phyloP scores from a whole-genome alignment of 176 grass and related monocot genomes.

The Oropetium thomaeum region DNA sequence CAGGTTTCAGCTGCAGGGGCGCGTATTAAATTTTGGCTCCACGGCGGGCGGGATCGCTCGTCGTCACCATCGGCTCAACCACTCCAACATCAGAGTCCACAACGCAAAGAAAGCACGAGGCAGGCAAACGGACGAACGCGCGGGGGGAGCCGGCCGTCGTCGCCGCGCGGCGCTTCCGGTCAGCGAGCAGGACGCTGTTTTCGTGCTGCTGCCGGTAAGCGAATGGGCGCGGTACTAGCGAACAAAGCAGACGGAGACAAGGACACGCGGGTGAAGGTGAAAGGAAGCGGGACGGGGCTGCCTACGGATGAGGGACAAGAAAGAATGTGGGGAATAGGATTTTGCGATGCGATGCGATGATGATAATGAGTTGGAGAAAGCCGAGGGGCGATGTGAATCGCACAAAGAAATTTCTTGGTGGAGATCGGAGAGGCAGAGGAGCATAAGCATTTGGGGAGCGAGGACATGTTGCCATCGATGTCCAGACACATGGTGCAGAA shows the following conservation, averaged over 20 bases:
- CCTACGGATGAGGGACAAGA: neutral
- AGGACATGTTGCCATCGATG: constrained; percentile 25
- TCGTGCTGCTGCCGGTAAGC: neutral
- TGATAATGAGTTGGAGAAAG: constrained; percentile 13
- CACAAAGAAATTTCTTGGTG: constrained; percentile 26
- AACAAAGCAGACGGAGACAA: constrained; percentile 30
- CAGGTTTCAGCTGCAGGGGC: constrained; percentile 34
- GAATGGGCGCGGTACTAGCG: neutral
- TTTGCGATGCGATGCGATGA: constrained; percentile 21
- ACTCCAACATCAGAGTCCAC: constrained; percentile 79
- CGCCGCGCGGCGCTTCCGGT: neutral
- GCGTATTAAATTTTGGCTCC: constrained; percentile 37
- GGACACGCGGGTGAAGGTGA: constrained; percentile 9
- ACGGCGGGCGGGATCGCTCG: constrained; percentile 44
- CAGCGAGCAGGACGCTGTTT: constrained; percentile 34
- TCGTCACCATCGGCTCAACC: constrained; percentile 59
- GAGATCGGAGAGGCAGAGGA: neutral
- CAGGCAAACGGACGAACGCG: neutral
- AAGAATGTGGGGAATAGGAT: constrained; percentile 11
- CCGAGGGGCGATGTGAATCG: neutral
- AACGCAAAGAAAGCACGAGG: constrained; percentile 28
- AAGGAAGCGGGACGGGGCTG: neutral
- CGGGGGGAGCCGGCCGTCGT: neutral
- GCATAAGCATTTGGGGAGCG: constrained; percentile 2
- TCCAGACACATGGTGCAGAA: neutral